A percentile compares a stretch with the other conserved stretches of the same genome.
phyloP scores from a whole-genome alignment of 2,329 filamentous ascomycete genomes.

The Xylaria hypoxylon region DNA sequence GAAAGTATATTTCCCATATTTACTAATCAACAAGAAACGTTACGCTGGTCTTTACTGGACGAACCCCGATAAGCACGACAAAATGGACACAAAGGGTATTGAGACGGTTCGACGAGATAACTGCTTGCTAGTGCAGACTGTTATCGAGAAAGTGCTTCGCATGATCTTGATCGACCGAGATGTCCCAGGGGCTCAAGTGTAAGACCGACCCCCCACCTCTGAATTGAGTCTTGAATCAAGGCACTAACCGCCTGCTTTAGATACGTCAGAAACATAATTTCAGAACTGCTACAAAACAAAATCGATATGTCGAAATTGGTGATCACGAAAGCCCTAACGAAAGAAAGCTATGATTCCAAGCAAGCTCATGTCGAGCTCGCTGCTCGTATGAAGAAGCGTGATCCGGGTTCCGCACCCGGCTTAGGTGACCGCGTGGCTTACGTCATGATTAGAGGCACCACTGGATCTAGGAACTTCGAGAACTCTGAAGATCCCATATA shows the following conservation, averaged over 20 bases:
- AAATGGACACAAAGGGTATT: conserved; percentile 99
- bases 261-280: conserved; percentile 96
- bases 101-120: conserved; percentile 98
- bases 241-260: conserved; percentile 63
- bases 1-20: conserved; percentile 97
- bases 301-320: conserved; percentile 99
- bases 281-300: conserved; percentile 95
- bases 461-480: conserved; percentile 94
- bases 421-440: conserved; percentile 97
- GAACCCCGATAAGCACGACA: conserved; percentile 92
- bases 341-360: conserved; percentile 88
- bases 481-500: conserved; percentile 97
- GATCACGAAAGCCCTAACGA: conserved; percentile 96
- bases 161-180: conserved; percentile 97
- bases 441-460: conserved; percentile 93
- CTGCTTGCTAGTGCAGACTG: conserved; percentile 92
- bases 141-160: conserved; percentile 94
- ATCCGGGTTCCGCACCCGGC: conserved; percentile 90
- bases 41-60: conserved; percentile 99
- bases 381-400: conserved; percentile 95
- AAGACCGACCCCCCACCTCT: conserved; percentile 57
- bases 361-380: conserved; percentile 97
- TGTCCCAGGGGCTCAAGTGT: conserved; percentile 91
- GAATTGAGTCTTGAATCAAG: conserved; percentile 14
- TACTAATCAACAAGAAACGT: conserved; percentile 99